Conservation (phyloP, 148 eudicot species). For the Hydrangea macrophylla region DNA sequence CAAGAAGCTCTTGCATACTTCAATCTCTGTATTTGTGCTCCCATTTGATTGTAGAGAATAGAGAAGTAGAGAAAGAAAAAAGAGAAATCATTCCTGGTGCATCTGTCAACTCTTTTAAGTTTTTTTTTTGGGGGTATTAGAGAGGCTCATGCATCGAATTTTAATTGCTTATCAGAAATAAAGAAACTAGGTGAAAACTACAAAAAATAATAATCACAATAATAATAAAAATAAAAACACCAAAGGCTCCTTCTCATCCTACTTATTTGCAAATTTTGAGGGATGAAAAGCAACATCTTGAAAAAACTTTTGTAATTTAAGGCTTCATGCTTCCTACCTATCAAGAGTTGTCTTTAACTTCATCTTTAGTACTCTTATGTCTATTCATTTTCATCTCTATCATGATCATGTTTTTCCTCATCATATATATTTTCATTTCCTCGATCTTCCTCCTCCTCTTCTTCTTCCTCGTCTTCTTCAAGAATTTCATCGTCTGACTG, state of each 20-base stretch:
- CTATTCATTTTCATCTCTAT: background rate
- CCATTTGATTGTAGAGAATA: too few species aligned
- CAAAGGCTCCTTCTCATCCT: background rate
- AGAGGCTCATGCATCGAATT: too few species aligned
- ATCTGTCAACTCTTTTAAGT: too few species aligned
- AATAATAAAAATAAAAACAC: background rate
- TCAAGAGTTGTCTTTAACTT: too few species aligned
- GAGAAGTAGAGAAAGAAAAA: too few species aligned
- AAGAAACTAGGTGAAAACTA: background rate
- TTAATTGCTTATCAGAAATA: too few species aligned
- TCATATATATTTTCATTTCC: background rate
- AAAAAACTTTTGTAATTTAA: background rate
- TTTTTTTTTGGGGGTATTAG: too few species aligned
- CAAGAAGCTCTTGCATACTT: too few species aligned
- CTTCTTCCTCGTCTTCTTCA: slow-evolving; percentile 28
- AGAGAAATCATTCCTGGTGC: too few species aligned
- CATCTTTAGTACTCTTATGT: background rate
- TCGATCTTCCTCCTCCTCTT: slow-evolving; percentile 15
- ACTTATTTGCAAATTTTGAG: background rate
- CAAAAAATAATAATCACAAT: background rate
- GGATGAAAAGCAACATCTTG: background rate
- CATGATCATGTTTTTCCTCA: background rate
- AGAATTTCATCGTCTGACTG: slow-evolving; percentile 40
- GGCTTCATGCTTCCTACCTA: background rate
- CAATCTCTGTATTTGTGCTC: too few species aligned